These are phyloP conservation scores for Diaporthe citriasiana DNA, from an alignment of 2,329 filamentous ascomycete species.

Conservation along the genomic window DNA sequence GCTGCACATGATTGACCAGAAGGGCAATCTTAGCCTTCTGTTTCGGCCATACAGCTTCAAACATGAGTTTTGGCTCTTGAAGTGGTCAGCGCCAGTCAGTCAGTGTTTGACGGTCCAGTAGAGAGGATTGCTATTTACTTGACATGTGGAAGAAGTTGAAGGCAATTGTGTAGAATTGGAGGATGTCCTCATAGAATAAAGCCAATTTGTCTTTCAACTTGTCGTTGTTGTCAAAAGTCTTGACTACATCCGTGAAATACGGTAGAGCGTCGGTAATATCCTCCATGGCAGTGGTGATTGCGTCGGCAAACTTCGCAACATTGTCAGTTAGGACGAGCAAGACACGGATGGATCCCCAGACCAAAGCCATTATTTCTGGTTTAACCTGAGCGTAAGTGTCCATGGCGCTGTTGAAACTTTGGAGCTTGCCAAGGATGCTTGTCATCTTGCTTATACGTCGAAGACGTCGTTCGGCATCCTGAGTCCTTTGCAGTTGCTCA, in stretches of 20 bases:
- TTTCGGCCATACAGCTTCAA: not conserved
- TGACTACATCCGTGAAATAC: not conserved
- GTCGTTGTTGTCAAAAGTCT: not conserved
- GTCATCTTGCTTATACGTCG: too few species aligned
- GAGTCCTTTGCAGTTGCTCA: too few species aligned
- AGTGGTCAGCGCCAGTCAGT: not conserved
- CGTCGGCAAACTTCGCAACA: not conserved
- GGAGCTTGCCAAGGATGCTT: too few species aligned
- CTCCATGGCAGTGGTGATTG: not conserved
- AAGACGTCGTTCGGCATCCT: too few species aligned
- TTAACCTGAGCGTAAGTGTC: not conserved
- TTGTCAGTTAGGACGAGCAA: slow-evolving; percentile 7
- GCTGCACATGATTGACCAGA: not conserved
- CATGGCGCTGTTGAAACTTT: not conserved
- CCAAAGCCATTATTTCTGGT: not conserved
- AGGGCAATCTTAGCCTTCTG: not conserved
- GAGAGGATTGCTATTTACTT: not conserved
- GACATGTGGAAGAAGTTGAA: not conserved
- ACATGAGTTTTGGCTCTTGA: not conserved
- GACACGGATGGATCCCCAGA: slow-evolving; percentile 5
- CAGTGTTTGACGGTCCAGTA: not conserved
- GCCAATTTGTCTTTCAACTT: not conserved
- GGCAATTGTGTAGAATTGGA: not conserved
- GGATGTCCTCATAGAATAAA: not conserved
- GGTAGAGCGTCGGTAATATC: not conserved